phyloP scores from a whole-genome alignment of 805 yeast genomes.

The Monosporozyma aquatica region DNA sequence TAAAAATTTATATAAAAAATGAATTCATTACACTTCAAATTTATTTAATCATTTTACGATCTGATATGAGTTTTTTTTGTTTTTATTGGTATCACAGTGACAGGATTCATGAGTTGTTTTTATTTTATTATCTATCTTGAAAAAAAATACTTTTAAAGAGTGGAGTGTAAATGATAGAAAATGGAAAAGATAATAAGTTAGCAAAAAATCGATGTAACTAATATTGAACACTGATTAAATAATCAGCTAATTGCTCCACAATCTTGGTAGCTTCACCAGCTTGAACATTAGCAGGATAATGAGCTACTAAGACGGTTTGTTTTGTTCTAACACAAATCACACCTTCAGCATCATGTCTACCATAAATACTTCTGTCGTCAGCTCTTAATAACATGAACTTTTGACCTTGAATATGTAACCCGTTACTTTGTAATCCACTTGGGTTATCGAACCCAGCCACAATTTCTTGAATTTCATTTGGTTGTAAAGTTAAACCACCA shows the following conservation, averaged over 20 bases:
- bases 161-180: no score
- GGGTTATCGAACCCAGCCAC: conserved; percentile 79
- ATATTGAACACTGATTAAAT: conserved; percentile 79
- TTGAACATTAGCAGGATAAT: conserved; percentile 82
- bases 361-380: conserved; percentile 88
- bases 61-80: neutral
- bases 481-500: conserved; percentile 52
- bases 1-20: no score
- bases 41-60: no score
- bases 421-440: conserved; percentile 68
- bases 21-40: neutral
- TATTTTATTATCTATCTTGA: no score
- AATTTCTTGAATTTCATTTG: conserved; percentile 62
- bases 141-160: no score
- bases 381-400: conserved; percentile 85
- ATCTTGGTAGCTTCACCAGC: conserved; percentile 93
- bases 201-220: conserved; percentile 25
- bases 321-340: conserved; percentile 84
- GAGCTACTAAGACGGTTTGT: conserved; percentile 89
- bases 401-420: conserved; percentile 74
- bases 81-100: neutral
- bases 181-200: no score
- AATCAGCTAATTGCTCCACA: conserved; percentile 93
- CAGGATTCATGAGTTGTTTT: no score
- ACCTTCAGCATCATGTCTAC: conserved; percentile 85